phyloP scores from a whole-genome alignment of 208 protist genomes.

The Wallacemonas sp. region DNA sequence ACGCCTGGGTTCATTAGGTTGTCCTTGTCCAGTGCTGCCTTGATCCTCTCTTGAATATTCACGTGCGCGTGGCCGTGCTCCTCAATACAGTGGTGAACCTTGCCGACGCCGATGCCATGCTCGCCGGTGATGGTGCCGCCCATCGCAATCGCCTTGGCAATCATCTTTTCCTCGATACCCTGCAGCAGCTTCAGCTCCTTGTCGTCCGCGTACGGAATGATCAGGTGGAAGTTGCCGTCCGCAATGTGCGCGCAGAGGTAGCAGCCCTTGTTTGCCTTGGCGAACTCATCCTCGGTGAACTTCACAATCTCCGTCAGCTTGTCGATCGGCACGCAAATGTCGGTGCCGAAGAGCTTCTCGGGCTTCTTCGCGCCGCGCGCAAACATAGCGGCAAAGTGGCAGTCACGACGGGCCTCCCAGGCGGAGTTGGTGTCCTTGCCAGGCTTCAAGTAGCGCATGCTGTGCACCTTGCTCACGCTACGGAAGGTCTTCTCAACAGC shows the following conservation, averaged over 20 bases:
- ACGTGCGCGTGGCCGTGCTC: conserved; percentile 66
- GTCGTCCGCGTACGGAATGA: conserved; percentile 49
- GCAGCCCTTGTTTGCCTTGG: conserved; percentile 14
- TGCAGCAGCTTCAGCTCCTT: conserved; percentile 45
- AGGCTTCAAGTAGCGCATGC: conserved; percentile 32
- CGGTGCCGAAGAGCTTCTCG: conserved; percentile 40
- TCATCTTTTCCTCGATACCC: conserved; percentile 49
- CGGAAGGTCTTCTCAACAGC: conserved; percentile 24
- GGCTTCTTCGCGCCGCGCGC: conserved; percentile 18
- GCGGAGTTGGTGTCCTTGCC: conserved; percentile 22
- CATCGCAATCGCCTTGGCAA: conserved; percentile 47
- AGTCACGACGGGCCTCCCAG: conserved; percentile 29
- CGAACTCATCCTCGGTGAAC: conserved; percentile 65
- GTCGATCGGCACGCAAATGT: conserved; percentile 82
- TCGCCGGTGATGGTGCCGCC: conserved; percentile 79
- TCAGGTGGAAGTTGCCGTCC: conserved; percentile 85
- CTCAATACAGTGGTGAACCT: conserved; percentile 33
- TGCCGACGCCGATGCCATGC: conserved; percentile 51
- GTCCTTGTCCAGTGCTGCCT: conserved; percentile 68
- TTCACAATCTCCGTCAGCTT: conserved; percentile 45
- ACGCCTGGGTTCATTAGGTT: conserved; percentile 85
- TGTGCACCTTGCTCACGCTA: not conserved
- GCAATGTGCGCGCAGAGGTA: conserved; percentile 70
- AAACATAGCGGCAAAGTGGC: conserved; percentile 24
- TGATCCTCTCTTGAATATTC: conserved; percentile 65